Evolutionary conservation across 768 basidiomycete species (phyloP).

Genomic region (Dentipellis fragilis): DNA sequence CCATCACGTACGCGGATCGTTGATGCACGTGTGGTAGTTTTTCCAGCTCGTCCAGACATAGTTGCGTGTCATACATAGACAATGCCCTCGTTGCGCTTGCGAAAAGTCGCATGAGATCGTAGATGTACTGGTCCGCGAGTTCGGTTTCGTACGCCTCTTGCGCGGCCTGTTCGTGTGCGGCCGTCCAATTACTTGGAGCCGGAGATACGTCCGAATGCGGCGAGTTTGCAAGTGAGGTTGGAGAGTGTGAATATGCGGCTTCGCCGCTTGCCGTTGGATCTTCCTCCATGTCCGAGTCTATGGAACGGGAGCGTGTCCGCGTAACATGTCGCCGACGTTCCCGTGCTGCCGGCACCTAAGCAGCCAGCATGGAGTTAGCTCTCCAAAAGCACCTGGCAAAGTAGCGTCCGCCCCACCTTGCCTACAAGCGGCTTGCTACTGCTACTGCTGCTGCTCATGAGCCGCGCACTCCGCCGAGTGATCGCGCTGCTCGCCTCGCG

Average conservation of each 20-base stretch:
- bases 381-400: background rate
- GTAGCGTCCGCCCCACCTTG: conserved; percentile 37
- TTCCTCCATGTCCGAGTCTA: conserved; percentile 67
- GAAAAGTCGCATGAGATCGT: conserved; percentile 72
- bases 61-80: conserved; percentile 65
- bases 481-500: conserved; percentile 35
- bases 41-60: conserved; percentile 69
- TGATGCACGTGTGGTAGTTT: conserved; percentile 66
- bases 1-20: conserved; percentile 66
- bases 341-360: conserved; percentile 31
- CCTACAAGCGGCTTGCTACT: conserved; percentile 25
- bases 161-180: conserved; percentile 58
- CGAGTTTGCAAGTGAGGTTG: conserved; percentile 22
- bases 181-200: conserved; percentile 52
- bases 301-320: conserved; percentile 48
- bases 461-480: conserved; percentile 65
- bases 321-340: conserved; percentile 51
- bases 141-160: conserved; percentile 63
- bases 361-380: background rate
- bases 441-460: conserved; percentile 51
- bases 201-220: conserved; percentile 44
- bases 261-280: conserved; percentile 39
- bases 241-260: conserved; percentile 50
- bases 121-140: conserved; percentile 75
- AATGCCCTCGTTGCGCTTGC: conserved; percentile 71